These are phyloP conservation scores for Aspergillus ustus DNA, from an alignment of 2,329 filamentous ascomycete genomes.

Conservation along the genomic window DNA sequence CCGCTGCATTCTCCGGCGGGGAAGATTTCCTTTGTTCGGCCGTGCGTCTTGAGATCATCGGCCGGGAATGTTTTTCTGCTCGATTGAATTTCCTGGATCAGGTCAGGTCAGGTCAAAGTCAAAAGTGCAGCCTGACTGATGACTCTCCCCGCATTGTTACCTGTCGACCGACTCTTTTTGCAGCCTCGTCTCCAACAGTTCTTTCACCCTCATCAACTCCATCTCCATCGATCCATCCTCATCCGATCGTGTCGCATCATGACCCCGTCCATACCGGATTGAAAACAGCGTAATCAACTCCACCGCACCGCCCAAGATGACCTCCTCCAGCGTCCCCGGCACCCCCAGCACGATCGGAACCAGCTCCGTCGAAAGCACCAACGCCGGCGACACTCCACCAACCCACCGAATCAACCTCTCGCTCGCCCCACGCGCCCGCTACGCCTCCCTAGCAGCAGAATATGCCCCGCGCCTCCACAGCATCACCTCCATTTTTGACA, in stretches of 20 bases:
- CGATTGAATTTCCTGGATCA: too few relatives aligned
- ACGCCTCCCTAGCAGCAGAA: constrained; percentile 52
- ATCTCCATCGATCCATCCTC: background rate
- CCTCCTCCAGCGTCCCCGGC: background rate
- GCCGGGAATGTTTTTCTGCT: background rate
- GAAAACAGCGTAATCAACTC: background rate
- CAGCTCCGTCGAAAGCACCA: background rate
- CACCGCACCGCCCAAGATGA: background rate
- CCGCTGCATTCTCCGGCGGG: background rate
- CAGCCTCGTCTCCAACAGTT: background rate
- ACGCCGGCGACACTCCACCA: constrained; percentile 33
- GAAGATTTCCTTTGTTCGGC: background rate
- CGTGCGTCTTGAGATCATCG: background rate
- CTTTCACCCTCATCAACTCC: background rate
- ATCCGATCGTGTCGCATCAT: background rate
- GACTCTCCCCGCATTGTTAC: background rate
- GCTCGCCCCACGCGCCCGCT: constrained; percentile 57
- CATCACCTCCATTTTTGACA: constrained; percentile 54
- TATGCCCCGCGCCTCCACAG: constrained; percentile 51
- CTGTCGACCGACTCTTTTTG: background rate
- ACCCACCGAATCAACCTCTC: constrained; percentile 59
- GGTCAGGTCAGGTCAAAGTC: too few relatives aligned
- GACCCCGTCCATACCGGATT: background rate
- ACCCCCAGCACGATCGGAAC: background rate
- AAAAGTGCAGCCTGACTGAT: background rate